Evolutionary conservation across 2,329 filamentous ascomycete genomes (phyloP).

Genomic region (Penicillium palitans): DNA sequence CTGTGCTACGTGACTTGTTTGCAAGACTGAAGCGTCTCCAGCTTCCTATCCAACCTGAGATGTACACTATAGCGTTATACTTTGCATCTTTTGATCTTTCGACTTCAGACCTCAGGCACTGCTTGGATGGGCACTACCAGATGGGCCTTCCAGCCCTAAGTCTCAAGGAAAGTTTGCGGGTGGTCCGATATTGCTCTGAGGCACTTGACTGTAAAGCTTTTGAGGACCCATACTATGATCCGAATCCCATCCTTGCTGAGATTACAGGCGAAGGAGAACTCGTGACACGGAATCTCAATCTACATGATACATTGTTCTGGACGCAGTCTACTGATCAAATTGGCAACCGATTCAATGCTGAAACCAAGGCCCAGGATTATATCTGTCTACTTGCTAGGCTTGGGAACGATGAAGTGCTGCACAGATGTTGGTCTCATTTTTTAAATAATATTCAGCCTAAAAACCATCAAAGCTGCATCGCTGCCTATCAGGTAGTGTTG

Average conservation of each 20-base stretch:
- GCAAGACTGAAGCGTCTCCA: conserved; percentile 28
- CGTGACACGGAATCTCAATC: background rate
- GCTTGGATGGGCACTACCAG: conserved; percentile 24
- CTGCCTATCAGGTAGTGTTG: conserved; percentile 28
- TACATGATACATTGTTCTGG: conserved; percentile 27
- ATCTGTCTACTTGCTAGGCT: conserved; percentile 31
- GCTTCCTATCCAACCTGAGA: conserved; percentile 8
- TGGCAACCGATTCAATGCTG: background rate
- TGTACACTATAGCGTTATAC: conserved; percentile 30
- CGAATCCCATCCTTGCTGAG: conserved; percentile 20
- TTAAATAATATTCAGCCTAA: conserved; percentile 9
- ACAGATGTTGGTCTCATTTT: conserved; percentile 25
- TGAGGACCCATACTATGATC: conserved; percentile 23
- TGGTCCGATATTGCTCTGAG: conserved; percentile 27
- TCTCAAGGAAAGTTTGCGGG: conserved; percentile 9
- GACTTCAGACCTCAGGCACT: conserved; percentile 29
- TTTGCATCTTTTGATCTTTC: conserved; percentile 36
- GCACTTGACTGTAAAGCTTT: conserved; percentile 26
- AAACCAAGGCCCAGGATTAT: conserved; percentile 12
- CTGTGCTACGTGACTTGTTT: conserved; percentile 32
- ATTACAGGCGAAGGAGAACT: conserved; percentile 24
- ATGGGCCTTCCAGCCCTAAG: background rate
- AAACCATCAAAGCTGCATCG: conserved; percentile 3
- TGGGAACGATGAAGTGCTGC: conserved; percentile 21
- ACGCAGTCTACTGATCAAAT: background rate